Evolutionary conservation across 1,284 basidiomycete species (phyloP), one percentile per base, ranked within the genome.

Genomic region (Cryptococcus floricola): DNA sequence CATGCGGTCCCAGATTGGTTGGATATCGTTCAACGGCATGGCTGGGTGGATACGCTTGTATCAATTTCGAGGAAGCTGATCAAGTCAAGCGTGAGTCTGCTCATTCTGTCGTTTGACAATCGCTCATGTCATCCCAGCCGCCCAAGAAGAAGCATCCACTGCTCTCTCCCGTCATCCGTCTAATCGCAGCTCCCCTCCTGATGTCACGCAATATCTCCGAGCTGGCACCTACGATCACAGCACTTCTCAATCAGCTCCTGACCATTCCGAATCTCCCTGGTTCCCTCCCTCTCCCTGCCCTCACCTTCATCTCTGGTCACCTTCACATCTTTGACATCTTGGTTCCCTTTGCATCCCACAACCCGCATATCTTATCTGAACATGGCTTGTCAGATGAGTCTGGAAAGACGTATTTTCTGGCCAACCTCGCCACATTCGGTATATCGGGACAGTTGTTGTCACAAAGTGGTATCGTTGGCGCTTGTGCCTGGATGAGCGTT

Each of bases 371-470:
- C 0, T 60, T 77, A 1, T 28, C 44, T 2, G 23, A 57, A 12
- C 70, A 68, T 10, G 48, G 60, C 8, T 55, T 76, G 9, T 38
- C 18, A 5, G 60, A 58, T 9, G 76, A 78, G 51, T 49, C 64
- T 4, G 75, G 70, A n/a, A 67, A 65, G 51, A 74, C 72, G 5
- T 65, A 68, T 49, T 67, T 77, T 28, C 60, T 77, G 4, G 74
- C 72, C 12, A 77, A 77, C 63, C 67, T 77, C n/a, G 68, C 65
- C 13, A 74, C 71, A 5, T 73, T 77, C 52, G 73, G 73, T 14
- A 70, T 77, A 43, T 73, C 73, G 0, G 75, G 74, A 25, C 69
- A 70, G 8, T 62, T 74, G 68, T 59, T 77, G 10, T 51, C 60
- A 4, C 57, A 67, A 14, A 54, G 66, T 23, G 67, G 68, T 4